Conservation (phyloP, 768 basidiomycete species). For the Phlebiopsis gigantea region DNA sequence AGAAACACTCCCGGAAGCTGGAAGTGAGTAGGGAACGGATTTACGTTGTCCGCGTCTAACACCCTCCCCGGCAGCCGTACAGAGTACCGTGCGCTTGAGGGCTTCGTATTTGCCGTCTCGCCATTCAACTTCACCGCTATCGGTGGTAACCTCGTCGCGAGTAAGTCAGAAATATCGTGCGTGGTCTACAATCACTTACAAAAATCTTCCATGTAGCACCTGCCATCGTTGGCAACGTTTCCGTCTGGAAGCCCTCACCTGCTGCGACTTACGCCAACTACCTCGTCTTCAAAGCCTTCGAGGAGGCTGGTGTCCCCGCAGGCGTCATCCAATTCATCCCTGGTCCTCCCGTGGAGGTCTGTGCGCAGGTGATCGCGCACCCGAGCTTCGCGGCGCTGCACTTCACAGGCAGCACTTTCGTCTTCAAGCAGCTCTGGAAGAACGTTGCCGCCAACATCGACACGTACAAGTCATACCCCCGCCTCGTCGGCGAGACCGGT, state of each 20-base stretch:
- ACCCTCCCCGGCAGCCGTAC: slow-evolving; percentile 60
- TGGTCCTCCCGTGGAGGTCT: slow-evolving; percentile 80
- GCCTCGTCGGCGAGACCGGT: slow-evolving; percentile 95
- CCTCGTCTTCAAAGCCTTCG: slow-evolving; percentile 82
- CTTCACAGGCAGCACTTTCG: slow-evolving; percentile 93
- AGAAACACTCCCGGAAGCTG: slow-evolving; percentile 84
- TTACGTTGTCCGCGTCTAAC: background rate
- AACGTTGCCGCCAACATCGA: slow-evolving; percentile 88
- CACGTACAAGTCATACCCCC: slow-evolving; percentile 82
- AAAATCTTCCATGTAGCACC: slow-evolving; percentile 71
- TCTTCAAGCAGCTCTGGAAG: slow-evolving; percentile 97
- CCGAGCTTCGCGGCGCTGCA: slow-evolving; percentile 82
- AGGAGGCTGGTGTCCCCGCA: slow-evolving; percentile 90
- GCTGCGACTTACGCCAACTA: slow-evolving; percentile 95
- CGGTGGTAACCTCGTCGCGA: slow-evolving; percentile 79
- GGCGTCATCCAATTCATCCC: slow-evolving; percentile 98
- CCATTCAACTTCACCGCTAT: slow-evolving; percentile 99
- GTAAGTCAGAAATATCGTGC: slow-evolving; percentile 39
- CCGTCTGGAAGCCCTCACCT: slow-evolving; percentile 97
- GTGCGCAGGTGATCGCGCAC: slow-evolving; percentile 71
- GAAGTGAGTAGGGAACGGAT: slow-evolving; percentile 66
- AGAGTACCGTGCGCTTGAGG: slow-evolving; percentile 97
- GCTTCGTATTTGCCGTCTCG: slow-evolving; percentile 95
- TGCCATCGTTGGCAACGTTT: slow-evolving; percentile 91
- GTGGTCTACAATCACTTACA: no score